Percentiles rank a stretch among this genome's conserved stretches.
phyloP scores from a whole-genome alignment of 2,329 filamentous ascomycete genomes.

The Sporothrix variecibatus region DNA sequence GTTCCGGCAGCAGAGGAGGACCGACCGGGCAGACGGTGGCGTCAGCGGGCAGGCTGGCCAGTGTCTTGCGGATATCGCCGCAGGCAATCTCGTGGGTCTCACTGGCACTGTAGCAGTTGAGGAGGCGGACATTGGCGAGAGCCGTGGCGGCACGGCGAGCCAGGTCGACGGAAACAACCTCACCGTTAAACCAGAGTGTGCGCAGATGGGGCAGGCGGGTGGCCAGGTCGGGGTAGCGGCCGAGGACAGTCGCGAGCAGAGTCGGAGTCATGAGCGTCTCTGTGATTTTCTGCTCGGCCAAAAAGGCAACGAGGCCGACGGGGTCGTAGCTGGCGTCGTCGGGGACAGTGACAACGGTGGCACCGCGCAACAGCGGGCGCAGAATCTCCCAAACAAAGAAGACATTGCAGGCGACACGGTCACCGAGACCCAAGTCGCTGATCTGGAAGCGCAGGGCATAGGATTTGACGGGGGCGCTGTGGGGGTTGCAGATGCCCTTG shows the following conservation, averaged over 20 bases:
- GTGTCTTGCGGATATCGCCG: conserved; percentile 70
- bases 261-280: conserved; percentile 86
- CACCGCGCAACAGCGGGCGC: conserved; percentile 72
- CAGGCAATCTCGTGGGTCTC: conserved; percentile 81
- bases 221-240: conserved; percentile 67
- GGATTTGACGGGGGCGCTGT: conserved; percentile 71
- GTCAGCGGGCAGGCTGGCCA: conserved; percentile 58
- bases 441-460: conserved; percentile 72
- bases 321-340: conserved; percentile 79
- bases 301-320: conserved; percentile 68
- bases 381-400: conserved; percentile 87
- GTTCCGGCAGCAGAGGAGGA: conserved; percentile 64
- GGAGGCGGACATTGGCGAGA: conserved; percentile 64
- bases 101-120: conserved; percentile 81
- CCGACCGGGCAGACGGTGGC: conserved; percentile 73
- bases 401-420: conserved; percentile 83
- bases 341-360: conserved; percentile 73
- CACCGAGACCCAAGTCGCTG: conserved; percentile 69
- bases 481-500: conserved; percentile 81
- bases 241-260: conserved; percentile 71
- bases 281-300: conserved; percentile 66
- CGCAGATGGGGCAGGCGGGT: conserved; percentile 64
- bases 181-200: conserved; percentile 78
- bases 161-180: conserved; percentile 78
- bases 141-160: conserved; percentile 67